Percentiles rank a stretch among this genome's conserved stretches.
Evolutionary conservation across 1,284 basidiomycete genomes (phyloP).

Genomic region (Porogramme epimiltina): DNA sequence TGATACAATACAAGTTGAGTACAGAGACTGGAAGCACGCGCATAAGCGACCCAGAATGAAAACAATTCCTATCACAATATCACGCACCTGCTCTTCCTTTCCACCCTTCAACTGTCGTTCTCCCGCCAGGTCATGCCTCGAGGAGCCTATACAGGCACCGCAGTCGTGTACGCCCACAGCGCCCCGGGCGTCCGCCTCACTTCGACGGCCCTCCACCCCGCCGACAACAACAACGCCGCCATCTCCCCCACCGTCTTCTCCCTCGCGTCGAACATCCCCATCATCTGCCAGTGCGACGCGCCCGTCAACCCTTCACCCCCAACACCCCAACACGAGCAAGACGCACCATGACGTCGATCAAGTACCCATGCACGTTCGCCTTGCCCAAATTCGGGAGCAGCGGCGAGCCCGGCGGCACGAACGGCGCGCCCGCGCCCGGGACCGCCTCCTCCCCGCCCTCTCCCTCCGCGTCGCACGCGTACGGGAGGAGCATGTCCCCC

Average conservation of each 20-base stretch:
- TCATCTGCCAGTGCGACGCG: constrained; percentile 49
- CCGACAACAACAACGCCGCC: constrained; percentile 48
- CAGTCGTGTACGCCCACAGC: constrained; percentile 41
- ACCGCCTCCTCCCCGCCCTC: background rate
- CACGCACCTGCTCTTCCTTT: too few species aligned
- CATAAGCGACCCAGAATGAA: too few species aligned
- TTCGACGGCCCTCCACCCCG: constrained; percentile 62
- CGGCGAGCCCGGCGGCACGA: constrained; percentile 42
- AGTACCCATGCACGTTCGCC: constrained; percentile 64
- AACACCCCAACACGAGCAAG: too few species aligned
- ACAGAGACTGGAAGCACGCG: too few species aligned
- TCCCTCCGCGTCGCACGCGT: constrained; percentile 45
- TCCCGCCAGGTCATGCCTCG: too few species aligned
- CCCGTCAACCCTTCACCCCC: constrained; percentile 32
- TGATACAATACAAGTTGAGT: too few species aligned
- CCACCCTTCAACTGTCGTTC: too few species aligned
- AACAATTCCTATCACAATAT: too few species aligned
- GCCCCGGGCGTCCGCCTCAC: constrained; percentile 44
- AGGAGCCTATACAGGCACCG: constrained; percentile 51
- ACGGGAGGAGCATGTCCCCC: constrained; percentile 63
- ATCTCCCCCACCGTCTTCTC: constrained; percentile 66
- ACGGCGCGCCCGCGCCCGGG: background rate
- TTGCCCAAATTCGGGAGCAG: constrained; percentile 65
- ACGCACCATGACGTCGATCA: constrained; percentile 66
- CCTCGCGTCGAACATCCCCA: constrained; percentile 61